Base-by-base conservation (phyloP, 1,284 basidiomycete species). In the Omphalotus olearius region DNA sequence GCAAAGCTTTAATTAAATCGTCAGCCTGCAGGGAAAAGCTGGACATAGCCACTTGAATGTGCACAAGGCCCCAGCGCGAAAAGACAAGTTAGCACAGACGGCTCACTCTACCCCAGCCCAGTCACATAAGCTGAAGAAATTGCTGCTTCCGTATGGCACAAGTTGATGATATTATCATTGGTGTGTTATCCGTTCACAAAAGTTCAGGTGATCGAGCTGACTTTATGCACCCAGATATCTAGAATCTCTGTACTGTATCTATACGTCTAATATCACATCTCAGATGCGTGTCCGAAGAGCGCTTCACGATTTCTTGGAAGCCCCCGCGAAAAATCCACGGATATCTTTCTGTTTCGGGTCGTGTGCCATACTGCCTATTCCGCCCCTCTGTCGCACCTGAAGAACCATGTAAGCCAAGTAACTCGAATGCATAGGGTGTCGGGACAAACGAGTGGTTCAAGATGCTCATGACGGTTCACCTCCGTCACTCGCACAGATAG, bases 341-440 rank as follows among this genome's bases (percentile, higher is more conserved):
- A 93, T 83, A 60, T 85, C 81, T 57, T 78, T 75, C 64, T 94
- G 91, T 53, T 80, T 81, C 28, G 83, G 80, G 62, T 95, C 91
- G 60, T 84, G 78, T 1, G 81, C 79, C 7, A 78, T 66, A 41
- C 82, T 85, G 2, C 88, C 86, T 41, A 91, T 85, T 0, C 91
- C 91, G 0, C 88, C 89, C 53, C 77, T 78, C 63, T 92, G 90
- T 5, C 89, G 79, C 56, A 77, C 78, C 87, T 89, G 58, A 43
- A 17, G 14, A 43, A n/a, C 45, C 23, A 23, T 23, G 23, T 41
- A 53, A 43, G 47, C 46, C 20, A 46, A 25, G 30, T 2, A 3
- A 33, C 9, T 9, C 30, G 26, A 18, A 16, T 47, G 41, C 18
- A 20, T 33, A 46, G 26, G 30, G 16, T 35, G 18, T 42, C 28